These are phyloP conservation scores for Cyclostephanos invisitatus DNA, from an alignment of 108 stramenopile genomes.

Conservation along the genomic window DNA sequence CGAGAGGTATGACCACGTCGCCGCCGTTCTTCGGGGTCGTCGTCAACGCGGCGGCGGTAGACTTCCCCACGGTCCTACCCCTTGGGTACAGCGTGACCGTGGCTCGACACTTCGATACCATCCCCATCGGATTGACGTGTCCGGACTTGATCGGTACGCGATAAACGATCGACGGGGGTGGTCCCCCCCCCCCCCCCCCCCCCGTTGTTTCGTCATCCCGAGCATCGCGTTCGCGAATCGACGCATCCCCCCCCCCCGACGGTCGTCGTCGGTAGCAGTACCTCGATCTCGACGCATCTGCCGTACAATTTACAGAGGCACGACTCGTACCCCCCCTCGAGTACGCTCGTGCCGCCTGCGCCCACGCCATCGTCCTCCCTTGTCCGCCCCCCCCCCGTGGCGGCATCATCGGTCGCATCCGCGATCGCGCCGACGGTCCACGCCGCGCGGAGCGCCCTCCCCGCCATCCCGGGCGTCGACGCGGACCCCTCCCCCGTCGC, in stretches of 20 bases:
- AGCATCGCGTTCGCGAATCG: not conserved
- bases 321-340: constrained; percentile 44
- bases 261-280: constrained; percentile 30
- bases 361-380: too few relatives aligned
- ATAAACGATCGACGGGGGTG: constrained; percentile 64
- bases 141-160: constrained; percentile 61
- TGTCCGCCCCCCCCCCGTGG: constrained; percentile 33
- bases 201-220: constrained; percentile 1
- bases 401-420: constrained; percentile 25
- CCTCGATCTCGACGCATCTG: constrained; percentile 49
- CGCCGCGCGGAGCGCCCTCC: constrained; percentile 31
- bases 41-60: constrained; percentile 19
- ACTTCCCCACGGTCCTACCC: constrained; percentile 48
- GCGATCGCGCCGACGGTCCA: constrained; percentile 40
- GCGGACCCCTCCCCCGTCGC: too few relatives aligned
- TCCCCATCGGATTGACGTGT: constrained; percentile 61
- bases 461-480: not conserved
- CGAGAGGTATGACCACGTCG: constrained; percentile 47
- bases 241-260: too few relatives aligned
- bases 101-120: constrained; percentile 64
- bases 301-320: constrained; percentile 45
- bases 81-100: constrained; percentile 62
- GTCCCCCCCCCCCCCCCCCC: constrained; percentile 10
- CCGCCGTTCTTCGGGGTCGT: constrained; percentile 18
- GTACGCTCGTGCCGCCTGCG: constrained; percentile 29